phyloP scores from a whole-genome alignment of 345 rosid genomes.

The Eucalyptus pauciflora region DNA sequence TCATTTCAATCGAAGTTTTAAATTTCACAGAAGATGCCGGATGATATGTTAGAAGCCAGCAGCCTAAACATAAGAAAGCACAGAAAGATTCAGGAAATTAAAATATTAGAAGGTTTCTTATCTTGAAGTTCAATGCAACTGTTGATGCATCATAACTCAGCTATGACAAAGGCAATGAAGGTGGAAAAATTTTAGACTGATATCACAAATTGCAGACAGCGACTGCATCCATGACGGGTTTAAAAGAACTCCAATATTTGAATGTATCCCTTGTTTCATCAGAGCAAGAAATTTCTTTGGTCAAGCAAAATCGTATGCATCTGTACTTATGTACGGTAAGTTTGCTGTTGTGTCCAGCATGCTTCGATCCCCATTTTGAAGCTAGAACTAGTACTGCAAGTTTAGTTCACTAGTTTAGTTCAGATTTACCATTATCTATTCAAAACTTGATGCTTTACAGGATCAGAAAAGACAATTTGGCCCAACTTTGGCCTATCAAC shows the following conservation, averaged over 20 bases:
- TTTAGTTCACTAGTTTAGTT: too few relatives aligned
- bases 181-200: neutral
- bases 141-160: neutral
- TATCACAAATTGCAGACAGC: neutral
- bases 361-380: neutral
- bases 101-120: neutral
- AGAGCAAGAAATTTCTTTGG: neutral
- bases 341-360: neutral
- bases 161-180: too few relatives aligned
- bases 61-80: slow-evolving; percentile 24
- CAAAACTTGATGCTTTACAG: slow-evolving; percentile 60
- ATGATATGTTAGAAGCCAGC: slow-evolving; percentile 69
- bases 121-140: neutral
- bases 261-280: neutral
- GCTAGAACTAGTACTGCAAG: neutral
- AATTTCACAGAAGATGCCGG: slow-evolving; percentile 13
- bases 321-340: too few relatives aligned
- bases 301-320: neutral
- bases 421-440: too few relatives aligned
- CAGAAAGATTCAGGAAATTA: neutral
- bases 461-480: slow-evolving; percentile 76
- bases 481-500: slow-evolving; percentile 5
- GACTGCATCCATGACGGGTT: neutral
- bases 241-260: neutral
- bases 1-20: too few relatives aligned